phyloP scores from a whole-genome alignment of 768 basidiomycete species.

The Auriculariales sp. region DNA sequence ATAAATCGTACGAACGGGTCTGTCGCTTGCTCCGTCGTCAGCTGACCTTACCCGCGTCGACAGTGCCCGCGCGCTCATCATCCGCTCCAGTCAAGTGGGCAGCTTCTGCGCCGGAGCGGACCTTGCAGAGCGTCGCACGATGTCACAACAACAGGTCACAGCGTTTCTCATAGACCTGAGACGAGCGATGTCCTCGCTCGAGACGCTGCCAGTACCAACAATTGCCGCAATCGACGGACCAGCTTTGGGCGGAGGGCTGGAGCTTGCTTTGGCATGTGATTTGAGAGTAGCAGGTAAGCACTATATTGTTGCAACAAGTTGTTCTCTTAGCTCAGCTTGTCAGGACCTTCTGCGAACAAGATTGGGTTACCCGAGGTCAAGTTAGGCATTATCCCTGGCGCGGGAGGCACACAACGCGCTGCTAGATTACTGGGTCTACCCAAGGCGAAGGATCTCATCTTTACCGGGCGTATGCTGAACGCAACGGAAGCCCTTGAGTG shows the following conservation, averaged over 20 bases:
- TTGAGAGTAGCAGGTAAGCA: constrained; percentile 69
- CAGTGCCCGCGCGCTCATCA: constrained; percentile 65
- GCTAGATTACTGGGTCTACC: constrained; percentile 64
- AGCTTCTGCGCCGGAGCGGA: constrained; percentile 91
- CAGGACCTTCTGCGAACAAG: constrained; percentile 58
- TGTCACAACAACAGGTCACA: constrained; percentile 60
- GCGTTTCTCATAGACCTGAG: constrained; percentile 70
- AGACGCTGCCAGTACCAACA: constrained; percentile 73
- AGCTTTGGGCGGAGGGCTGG: constrained; percentile 85
- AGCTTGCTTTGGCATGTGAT: constrained; percentile 80
- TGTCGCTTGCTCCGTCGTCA: background rate
- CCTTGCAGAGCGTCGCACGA: constrained; percentile 68
- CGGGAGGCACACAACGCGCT: constrained; percentile 77
- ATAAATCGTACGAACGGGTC: constrained; percentile 35
- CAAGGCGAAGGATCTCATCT: constrained; percentile 77
- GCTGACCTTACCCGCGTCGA: constrained; percentile 2
- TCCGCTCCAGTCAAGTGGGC: constrained; percentile 64
- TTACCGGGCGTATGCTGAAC: constrained; percentile 55
- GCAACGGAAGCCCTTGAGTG: constrained; percentile 55
- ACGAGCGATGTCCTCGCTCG: constrained; percentile 56
- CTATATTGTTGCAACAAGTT: background rate
- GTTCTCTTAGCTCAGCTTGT: background rate
- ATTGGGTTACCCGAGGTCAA: constrained; percentile 75
- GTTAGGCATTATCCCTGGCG: constrained; percentile 78
- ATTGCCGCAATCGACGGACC: constrained; percentile 89